Evolutionary conservation across 106 monocot species (phyloP).

Genomic region (Iris macrosiphon): DNA sequence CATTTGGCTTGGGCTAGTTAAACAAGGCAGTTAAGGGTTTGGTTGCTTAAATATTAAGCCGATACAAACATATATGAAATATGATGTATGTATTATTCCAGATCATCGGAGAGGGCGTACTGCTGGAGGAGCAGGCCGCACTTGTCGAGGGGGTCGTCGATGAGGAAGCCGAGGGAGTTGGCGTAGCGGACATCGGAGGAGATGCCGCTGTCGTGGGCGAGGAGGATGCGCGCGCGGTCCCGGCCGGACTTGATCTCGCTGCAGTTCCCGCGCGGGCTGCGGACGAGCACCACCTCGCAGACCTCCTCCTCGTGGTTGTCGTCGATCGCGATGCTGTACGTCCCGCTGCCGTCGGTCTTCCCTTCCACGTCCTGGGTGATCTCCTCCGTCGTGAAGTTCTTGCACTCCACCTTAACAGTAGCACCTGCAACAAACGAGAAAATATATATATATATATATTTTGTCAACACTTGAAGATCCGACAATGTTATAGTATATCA

Average conservation of each 20-base stretch:
- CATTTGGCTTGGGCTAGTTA: too few relatives aligned
- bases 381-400: neutral
- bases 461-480: too few relatives aligned
- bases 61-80: too few relatives aligned
- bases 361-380: neutral
- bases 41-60: too few relatives aligned
- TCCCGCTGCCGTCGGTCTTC: neutral
- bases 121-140: conserved; percentile 3
- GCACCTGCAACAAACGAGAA: neutral
- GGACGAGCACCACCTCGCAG: conserved; percentile 8
- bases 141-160: conserved; percentile 1
- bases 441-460: neutral
- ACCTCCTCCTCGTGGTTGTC: conserved; percentile 10
- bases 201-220: neutral
- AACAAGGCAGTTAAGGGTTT: too few relatives aligned
- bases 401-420: conserved; percentile 1
- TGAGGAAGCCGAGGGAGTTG: conserved; percentile 9
- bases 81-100: too few relatives aligned
- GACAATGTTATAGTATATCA: too few relatives aligned
- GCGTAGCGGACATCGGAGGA: neutral
- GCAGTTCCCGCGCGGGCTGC: conserved; percentile 1
- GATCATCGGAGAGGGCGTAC: neutral
- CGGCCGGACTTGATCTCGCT: conserved; percentile 3
- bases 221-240: neutral
- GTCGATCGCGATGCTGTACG: neutral